Evolutionary conservation across 345 rosid species (phyloP).

Genomic region (Isatis tinctoria): DNA sequence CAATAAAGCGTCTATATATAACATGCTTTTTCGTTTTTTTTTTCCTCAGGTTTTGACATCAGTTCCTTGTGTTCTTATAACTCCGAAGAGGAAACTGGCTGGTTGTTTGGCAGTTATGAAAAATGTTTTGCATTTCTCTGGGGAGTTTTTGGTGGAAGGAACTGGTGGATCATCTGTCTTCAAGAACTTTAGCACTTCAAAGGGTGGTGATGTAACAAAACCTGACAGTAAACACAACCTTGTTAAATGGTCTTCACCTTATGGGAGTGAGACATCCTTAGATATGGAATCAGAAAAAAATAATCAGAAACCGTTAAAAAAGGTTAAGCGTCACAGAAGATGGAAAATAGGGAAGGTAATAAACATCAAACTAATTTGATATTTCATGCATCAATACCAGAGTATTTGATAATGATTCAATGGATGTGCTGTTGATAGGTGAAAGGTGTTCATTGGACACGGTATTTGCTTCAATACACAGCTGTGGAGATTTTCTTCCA

Average conservation of each 20-base stretch:
- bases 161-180: conserved; percentile 85
- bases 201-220: conserved; percentile 49
- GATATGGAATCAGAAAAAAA: conserved; percentile 48
- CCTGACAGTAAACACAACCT: conserved; percentile 57
- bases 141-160: conserved; percentile 89
- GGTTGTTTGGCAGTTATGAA: conserved; percentile 85
- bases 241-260: conserved; percentile 49
- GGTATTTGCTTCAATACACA: conserved; percentile 92
- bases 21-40: conserved; percentile 11
- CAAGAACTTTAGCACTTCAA: conserved; percentile 52
- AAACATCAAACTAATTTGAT: conserved; percentile 3
- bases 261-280: conserved; percentile 41
- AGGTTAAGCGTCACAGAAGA: conserved; percentile 84
- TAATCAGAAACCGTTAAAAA: conserved; percentile 48
- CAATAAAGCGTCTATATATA: conserved; percentile 11
- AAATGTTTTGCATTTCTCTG: conserved; percentile 80
- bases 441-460: conserved; percentile 87
- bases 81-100: conserved; percentile 89
- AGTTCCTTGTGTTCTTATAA: conserved; percentile 80
- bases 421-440: conserved; percentile 46
- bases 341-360: conserved; percentile 83
- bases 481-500: conserved; percentile 80
- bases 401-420: conserved; percentile 17
- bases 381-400: conserved; percentile 14
- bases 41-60: conserved; percentile 71